These are phyloP conservation scores for Filobasidium wieringae DNA, from an alignment of 768 basidiomycete genomes.

Conservation along the genomic window DNA sequence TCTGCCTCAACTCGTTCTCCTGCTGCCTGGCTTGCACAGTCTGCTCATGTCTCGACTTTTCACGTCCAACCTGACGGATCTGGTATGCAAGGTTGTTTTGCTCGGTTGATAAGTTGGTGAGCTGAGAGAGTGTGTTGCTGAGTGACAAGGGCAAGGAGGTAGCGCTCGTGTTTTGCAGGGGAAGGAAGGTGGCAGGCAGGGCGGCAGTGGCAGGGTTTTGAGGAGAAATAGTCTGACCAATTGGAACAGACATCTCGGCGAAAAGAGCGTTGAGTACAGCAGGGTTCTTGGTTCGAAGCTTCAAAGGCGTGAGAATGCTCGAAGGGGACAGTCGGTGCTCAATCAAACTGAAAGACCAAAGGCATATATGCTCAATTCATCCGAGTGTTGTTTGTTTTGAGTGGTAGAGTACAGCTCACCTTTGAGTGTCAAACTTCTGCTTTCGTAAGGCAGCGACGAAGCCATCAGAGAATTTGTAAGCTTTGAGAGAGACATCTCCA, in stretches of 20 bases:
- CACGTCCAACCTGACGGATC: conserved; percentile 73
- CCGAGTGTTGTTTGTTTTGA: neutral
- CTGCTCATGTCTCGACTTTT: conserved; percentile 64
- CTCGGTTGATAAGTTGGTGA: conserved; percentile 77
- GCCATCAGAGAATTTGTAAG: conserved; percentile 66
- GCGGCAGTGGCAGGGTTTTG: conserved; percentile 17
- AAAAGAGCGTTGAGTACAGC: conserved; percentile 69
- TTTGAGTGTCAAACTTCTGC: conserved; percentile 69
- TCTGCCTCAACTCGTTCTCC: conserved; percentile 65
- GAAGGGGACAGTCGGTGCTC: conserved; percentile 73
- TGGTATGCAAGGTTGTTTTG: conserved; percentile 85
- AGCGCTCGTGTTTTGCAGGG: conserved; percentile 48
- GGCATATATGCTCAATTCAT: neutral
- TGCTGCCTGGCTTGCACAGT: conserved; percentile 76
- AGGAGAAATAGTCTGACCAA: conserved; percentile 12
- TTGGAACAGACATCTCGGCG: conserved; percentile 48
- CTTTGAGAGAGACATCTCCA: conserved; percentile 78
- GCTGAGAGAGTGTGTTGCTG: conserved; percentile 59
- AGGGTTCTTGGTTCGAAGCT: conserved; percentile 71
- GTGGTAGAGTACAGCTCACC: conserved; percentile 47
- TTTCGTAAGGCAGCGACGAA: conserved; percentile 74
- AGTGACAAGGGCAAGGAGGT: conserved; percentile 46
- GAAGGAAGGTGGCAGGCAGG: conserved; percentile 51
- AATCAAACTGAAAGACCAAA: conserved; percentile 50
- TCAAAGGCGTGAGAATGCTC: conserved; percentile 72